Conservation (phyloP, 257 asterid species). For the Plectranthus barbatus region DNA sequence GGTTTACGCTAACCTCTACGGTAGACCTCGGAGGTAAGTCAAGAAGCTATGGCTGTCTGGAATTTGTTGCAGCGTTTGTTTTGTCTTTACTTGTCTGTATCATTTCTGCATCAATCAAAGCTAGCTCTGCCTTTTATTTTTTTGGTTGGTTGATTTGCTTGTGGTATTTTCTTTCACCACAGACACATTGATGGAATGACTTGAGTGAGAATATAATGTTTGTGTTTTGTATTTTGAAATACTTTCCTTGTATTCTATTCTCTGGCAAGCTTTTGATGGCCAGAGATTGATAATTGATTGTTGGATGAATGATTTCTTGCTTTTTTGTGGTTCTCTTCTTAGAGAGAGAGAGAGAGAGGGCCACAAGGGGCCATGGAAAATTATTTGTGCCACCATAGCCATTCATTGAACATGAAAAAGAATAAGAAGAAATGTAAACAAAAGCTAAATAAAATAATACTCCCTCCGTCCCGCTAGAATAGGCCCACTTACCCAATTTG, state of each 20-base stretch:
- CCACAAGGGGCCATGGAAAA: no score
- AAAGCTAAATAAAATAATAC: no score
- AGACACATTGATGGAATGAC: constrained; percentile 5
- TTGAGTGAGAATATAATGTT: constrained; percentile 14
- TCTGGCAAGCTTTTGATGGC: constrained; percentile 18
- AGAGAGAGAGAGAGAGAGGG: no score
- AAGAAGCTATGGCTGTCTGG: background rate
- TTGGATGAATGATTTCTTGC: no score
- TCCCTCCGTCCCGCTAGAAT: no score
- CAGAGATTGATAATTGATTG: background rate
- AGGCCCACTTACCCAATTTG: no score
- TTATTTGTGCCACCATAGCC: no score
- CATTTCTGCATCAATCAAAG: background rate
- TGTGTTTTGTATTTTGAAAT: constrained; percentile 19
- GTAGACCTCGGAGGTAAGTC: constrained; percentile 32
- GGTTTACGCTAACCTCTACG: constrained; percentile 60
- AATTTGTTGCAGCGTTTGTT: background rate
- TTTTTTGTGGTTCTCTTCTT: background rate
- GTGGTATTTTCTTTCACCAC: constrained; percentile 13
- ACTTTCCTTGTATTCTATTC: constrained; percentile 14
- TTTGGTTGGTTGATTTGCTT: background rate
- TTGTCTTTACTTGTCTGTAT: constrained; percentile 4
- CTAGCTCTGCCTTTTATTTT: no score
- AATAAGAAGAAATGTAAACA: no score
- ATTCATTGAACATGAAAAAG: no score